These are phyloP conservation scores for Emergomyces africanus DNA, from an alignment of 2,329 filamentous ascomycete genomes.

Conservation along the genomic window DNA sequence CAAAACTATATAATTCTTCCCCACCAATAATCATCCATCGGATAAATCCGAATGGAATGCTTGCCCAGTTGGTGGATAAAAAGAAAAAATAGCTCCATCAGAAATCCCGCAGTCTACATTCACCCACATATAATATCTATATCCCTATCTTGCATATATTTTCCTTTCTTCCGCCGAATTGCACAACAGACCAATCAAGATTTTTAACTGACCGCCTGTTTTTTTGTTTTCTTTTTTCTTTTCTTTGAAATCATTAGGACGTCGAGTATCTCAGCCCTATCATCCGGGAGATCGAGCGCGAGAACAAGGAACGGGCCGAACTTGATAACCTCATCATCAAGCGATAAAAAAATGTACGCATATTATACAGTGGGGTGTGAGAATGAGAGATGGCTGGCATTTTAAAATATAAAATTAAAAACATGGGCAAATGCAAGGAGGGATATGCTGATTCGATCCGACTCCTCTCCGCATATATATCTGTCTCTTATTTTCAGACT, in stretches of 20 bases:
- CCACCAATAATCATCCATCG: constrained; percentile 1
- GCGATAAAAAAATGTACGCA: constrained; percentile 8
- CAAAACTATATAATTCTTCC: constrained; percentile 2
- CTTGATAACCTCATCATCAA: constrained; percentile 53
- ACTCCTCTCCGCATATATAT: neutral
- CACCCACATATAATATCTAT: constrained; percentile 8
- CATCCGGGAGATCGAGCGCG: constrained; percentile 56
- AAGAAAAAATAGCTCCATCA: neutral
- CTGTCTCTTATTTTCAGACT: neutral
- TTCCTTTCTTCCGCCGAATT: neutral
- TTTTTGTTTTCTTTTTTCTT: no score
- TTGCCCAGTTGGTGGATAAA: neutral
- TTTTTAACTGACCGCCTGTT: constrained; percentile 3
- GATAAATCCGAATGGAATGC: neutral
- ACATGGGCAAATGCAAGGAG: neutral
- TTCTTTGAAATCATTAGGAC: constrained; percentile 42
- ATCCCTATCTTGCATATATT: no score
- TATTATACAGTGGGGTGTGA: neutral
- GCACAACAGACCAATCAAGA: neutral
- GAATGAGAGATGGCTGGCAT: neutral
- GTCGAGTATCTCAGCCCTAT: constrained; percentile 52
- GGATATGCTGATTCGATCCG: neutral
- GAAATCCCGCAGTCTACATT: neutral
- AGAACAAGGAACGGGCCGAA: constrained; percentile 54
- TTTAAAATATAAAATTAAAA: neutral